phyloP scores from a whole-genome alignment of 345 rosid species.

The Anacardium occidentale region DNA sequence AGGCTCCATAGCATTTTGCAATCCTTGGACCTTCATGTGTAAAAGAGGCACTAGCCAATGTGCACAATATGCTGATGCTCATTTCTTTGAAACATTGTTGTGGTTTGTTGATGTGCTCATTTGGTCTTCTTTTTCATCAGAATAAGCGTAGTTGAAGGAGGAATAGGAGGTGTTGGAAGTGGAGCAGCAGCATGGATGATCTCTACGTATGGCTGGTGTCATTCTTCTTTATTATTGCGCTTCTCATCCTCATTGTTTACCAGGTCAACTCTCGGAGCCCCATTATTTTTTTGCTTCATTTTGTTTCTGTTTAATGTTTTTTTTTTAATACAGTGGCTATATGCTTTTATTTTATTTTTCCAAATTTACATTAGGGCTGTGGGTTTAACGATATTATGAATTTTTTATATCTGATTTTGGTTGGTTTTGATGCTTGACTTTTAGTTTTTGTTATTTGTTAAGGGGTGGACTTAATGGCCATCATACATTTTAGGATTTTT shows the following conservation, averaged over 20 bases:
- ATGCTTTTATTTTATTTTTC: not conserved
- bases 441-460: not conserved
- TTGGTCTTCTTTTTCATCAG: not conserved
- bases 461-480: not conserved
- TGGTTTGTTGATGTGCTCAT: not conserved
- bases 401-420: not conserved
- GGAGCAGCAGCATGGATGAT: constrained; percentile 67
- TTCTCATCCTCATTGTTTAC: constrained; percentile 66
- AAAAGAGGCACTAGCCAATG: not conserved
- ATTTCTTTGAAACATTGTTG: not conserved
- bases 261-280: constrained; percentile 51
- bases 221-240: constrained; percentile 75
- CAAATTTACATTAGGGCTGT: not conserved
- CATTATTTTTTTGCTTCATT: not conserved
- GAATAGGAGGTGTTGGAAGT: constrained; percentile 22
- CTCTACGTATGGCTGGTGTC: constrained; percentile 75
- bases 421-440: not conserved
- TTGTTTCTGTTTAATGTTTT: too few relatives aligned
- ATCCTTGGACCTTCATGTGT: not conserved
- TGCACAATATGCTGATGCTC: not conserved
- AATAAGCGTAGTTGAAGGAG: not conserved
- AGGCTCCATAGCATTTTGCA: too few relatives aligned
- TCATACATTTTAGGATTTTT: not conserved
- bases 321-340: too few relatives aligned
- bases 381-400: not conserved